Conservation (phyloP, 1,284 basidiomycete genomes). For the Trichosporon faecale region DNA sequence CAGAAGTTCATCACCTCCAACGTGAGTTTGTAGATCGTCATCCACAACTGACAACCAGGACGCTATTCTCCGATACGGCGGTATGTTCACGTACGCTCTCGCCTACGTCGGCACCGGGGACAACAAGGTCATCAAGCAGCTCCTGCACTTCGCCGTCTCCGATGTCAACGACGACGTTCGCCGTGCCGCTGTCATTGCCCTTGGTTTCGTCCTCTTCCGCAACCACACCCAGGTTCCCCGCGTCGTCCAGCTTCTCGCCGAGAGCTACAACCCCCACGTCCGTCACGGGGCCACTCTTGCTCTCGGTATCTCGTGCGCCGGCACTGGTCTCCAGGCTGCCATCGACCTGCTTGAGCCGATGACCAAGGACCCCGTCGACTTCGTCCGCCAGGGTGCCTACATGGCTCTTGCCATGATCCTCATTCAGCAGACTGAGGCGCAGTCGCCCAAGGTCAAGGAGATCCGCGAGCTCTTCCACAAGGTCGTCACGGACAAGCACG, state of each 20-base stretch:
- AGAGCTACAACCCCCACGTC: conserved; percentile 98
- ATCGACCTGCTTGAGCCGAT: conserved; percentile 92
- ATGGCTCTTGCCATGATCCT: conserved; percentile 92
- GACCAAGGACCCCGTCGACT: conserved; percentile 94
- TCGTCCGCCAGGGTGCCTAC: conserved; percentile 95
- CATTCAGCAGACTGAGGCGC: conserved; percentile 87
- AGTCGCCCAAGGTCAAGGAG: conserved; percentile 72
- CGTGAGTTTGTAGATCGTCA: conserved; percentile 55
- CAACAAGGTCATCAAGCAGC: conserved; percentile 82
- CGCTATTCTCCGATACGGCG: conserved; percentile 90
- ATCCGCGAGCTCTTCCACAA: conserved; percentile 80
- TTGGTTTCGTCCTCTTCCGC: conserved; percentile 93
- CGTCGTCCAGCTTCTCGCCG: conserved; percentile 88
- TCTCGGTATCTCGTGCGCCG: conserved; percentile 86
- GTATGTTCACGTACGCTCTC: conserved; percentile 88
- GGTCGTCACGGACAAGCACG: conserved; percentile 89
- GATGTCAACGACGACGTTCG: conserved; percentile 95
- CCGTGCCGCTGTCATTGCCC: conserved; percentile 85
- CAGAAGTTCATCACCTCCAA: conserved; percentile 76
- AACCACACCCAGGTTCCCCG: conserved; percentile 89
- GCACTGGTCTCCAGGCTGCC: conserved; percentile 92
- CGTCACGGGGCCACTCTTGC: conserved; percentile 92
- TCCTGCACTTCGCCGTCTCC: conserved; percentile 91
- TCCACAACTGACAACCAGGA: conserved; percentile 60
- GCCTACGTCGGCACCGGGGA: conserved; percentile 93